A percentile compares a stretch with the other conserved stretches of the same genome.
These are phyloP conservation scores for Russula ochroleuca DNA, from an alignment of 768 basidiomycete genomes.

Conservation along the genomic window DNA sequence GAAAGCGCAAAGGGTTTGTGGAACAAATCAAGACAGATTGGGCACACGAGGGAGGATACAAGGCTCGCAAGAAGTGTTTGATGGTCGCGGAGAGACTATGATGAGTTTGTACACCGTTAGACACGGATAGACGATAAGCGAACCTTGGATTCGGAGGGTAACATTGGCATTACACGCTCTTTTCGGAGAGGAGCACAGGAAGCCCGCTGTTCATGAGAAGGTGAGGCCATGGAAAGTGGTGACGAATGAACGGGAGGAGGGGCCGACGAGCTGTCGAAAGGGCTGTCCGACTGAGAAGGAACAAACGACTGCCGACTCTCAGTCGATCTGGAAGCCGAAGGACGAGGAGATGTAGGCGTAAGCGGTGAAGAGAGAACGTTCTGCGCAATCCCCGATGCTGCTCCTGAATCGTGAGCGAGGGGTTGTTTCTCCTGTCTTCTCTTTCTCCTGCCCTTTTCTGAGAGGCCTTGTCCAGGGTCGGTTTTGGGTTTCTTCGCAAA, in stretches of 20 bases:
- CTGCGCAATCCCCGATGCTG: background rate
- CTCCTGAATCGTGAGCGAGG: constrained; percentile 18
- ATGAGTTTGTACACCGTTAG: background rate
- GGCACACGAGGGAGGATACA: constrained; percentile 65
- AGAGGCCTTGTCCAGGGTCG: background rate
- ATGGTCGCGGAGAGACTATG: constrained; percentile 37
- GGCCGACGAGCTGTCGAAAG: background rate
- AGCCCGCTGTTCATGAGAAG: background rate
- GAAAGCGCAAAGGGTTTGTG: constrained; percentile 69
- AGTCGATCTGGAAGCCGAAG: background rate
- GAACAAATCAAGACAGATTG: constrained; percentile 74
- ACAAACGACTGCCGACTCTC: background rate
- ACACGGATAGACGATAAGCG: constrained; percentile 1
- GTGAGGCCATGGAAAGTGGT: background rate
- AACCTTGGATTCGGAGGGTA: constrained; percentile 12
- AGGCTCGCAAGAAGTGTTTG: constrained; percentile 50
- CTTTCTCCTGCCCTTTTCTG: constrained; percentile 31
- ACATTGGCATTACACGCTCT: background rate
- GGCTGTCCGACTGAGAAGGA: background rate
- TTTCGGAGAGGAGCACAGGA: background rate
- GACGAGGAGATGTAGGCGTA: background rate
- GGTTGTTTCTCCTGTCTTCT: constrained; percentile 31
- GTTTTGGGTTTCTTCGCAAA: constrained; percentile 7
- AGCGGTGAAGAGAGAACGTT: background rate
- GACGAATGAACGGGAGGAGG: background rate